Base-by-base conservation (phyloP, 78 protist genomes). In the Dictyostelium intermedium region DNA sequence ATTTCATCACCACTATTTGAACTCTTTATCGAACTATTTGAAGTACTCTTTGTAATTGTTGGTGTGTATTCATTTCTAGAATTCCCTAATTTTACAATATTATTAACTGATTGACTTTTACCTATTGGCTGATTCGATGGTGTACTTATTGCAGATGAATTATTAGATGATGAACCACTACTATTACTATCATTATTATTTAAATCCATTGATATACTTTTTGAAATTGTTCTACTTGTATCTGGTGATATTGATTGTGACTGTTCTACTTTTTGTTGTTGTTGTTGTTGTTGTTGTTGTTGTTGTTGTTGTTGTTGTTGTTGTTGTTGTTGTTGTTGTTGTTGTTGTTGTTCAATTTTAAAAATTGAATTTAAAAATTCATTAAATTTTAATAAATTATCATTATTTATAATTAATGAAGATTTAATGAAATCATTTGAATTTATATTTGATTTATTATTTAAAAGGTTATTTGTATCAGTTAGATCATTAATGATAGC, bases 81-180 rank as follows among this genome's bases (percentile, higher is more conserved):
- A 72, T 14, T 72, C 0, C 66, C 66, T 23, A 56, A 20, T 20
- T 56, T 56, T 56, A 20, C 66, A 34, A 72, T 34, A 34, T 18
- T 72, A 34, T 72, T 72, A 66, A 66, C 74, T 66, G 74, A 66
- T 25, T 66, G 74, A 25, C 74, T 66, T 66, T 66, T 66, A 66
- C 34, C 27, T 13, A 66, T 6, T 27, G 74, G 8, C 20, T 20
- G 66, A 20, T 56, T 56, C 27, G 74, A 66, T 25, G 74, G 35
- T 11, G 74, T 27, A 13, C 39, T 25, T 25, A 63, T 27, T 25
- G 16, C 16, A 9, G 73, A 63, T 61, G 70, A 61, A 63, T n/a
- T 25, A 63, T 53, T 53, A 18, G 74, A n/a, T 9, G 74, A 25
- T 11, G 27, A 23, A 27, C 18, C 11, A 72, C 43, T 35, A 72